Evolutionary conservation across 2,329 filamentous ascomycete species (phyloP).

Genomic region (Aspergillus tanneri): DNA sequence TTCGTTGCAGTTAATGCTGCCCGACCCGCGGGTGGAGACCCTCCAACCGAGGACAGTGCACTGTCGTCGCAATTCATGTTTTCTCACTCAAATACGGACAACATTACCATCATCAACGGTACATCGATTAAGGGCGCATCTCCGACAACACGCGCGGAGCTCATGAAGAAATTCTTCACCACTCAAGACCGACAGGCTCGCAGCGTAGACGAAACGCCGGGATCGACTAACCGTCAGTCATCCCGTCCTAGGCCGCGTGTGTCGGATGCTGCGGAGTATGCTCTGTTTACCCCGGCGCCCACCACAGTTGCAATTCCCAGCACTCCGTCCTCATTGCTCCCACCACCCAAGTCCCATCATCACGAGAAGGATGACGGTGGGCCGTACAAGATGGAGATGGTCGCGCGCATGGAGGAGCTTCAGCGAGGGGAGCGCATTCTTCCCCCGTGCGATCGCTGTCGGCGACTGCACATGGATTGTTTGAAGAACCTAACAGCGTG

Average conservation of each 20-base stretch:
- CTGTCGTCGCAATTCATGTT: conserved; percentile 41
- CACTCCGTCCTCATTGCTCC: conserved; percentile 54
- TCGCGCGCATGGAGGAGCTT: conserved; percentile 72
- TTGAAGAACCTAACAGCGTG: conserved; percentile 84
- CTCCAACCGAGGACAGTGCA: conserved; percentile 30
- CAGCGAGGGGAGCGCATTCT: conserved; percentile 70
- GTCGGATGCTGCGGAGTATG: conserved; percentile 39
- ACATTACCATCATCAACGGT: conserved; percentile 50
- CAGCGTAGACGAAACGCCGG: conserved; percentile 33
- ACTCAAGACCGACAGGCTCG: conserved; percentile 54
- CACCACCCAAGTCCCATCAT: conserved; percentile 46
- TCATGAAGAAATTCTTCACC: conserved; percentile 63
- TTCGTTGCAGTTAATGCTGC: conserved; percentile 61
- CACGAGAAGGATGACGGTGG: conserved; percentile 58
- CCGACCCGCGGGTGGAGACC: conserved; percentile 42
- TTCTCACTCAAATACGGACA: conserved; percentile 44
- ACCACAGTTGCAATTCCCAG: conserved; percentile 55
- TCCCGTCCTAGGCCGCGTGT: conserved; percentile 33
- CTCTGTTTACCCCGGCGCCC: conserved; percentile 43
- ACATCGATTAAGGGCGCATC: conserved; percentile 54
- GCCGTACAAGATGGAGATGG: conserved; percentile 64
- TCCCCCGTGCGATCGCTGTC: conserved; percentile 83
- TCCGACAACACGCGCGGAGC: conserved; percentile 57
- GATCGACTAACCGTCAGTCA: conserved; percentile 27
- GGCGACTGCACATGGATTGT: conserved; percentile 76